Evolutionary conservation across 805 yeast species (phyloP), one percentile per base, ranked within the genome.

Genomic region (Millerozyma miso): DNA sequence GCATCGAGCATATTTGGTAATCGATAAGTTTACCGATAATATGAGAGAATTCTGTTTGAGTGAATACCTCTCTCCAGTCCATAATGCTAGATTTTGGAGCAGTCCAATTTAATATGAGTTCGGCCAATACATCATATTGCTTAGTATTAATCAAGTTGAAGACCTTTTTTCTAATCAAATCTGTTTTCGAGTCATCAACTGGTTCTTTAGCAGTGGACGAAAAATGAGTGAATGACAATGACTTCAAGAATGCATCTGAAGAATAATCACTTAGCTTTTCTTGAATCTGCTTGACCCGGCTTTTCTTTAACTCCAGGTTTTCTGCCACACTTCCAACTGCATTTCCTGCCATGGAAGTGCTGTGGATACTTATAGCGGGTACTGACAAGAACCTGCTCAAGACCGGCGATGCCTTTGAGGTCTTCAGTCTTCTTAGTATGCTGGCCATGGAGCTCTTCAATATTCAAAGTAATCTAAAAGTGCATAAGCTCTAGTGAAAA

Each of bases 21-120:
- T 48, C 42, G 3, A 62, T 48, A 3, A 62, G 32, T 10, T 37
- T 26, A 17, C 45, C 38, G 29, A 60, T 39, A 31, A 56, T 51
- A 43, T 45, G 55, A 5, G 57, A 47, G 5, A 59, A 39, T 39
- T 61, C 63, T 8, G 44, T 40, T 13, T 46, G 49, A 13, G 47
- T 43, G 14, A 60, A 46, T 19, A 43, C 33, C 3, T 37, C 26
- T 12, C 35, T 38, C 47, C 42, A 43, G 10, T 31, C 35, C 15
- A n/a, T 31, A 26, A 13, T 35, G 20, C 26, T 42, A 16, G 19
- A 39, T 17, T 33, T 32, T 14, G 39, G 14, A 12, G 40, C 37
- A 3, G 55, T 48, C 43, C 50, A 40, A 23, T 44, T 44, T 26
- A 49, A 31, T n/a, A 58, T 36, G 2, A 55, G 38, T 29, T 53